Evolutionary conservation across 108 stramenopile genomes (phyloP), one percentile per base, ranked within the genome.

Genomic region (Nitzschia sp.): DNA sequence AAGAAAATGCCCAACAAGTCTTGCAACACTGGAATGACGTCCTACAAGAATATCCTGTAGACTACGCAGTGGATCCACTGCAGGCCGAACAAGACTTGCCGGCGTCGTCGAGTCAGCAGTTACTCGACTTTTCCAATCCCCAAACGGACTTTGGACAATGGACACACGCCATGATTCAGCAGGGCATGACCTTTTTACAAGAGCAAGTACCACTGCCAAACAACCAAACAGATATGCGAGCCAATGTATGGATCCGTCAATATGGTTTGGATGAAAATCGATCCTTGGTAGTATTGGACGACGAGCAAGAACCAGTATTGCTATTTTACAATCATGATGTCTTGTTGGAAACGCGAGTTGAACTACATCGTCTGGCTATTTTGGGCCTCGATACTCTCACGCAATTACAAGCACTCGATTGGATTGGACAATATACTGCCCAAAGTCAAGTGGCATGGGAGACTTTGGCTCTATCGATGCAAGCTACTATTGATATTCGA

Each of bases 381-480:
- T 32, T 72, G 9, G 90, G 90, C 23, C 56, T 92, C 38, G 90
- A 92, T 59, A 76, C 87, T 2, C 72, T 92, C n/a, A 59, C 59
- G 17, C 64, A 56, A 32, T 63, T 92, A 36, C 61, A 85, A 59
- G 64, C 85, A 19, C 64, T 85, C 45, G 59, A 59, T 36, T 60
- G 33, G 19, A 70, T 86, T 57, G 86, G 86, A 13, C 78, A 83
- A 5, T 66, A 85, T 53, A 92, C 88, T 0, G 32, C 87, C 25
- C 72, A 80, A 64, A 92, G 81, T 26, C 63, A 53, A 38, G 48
- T 92, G n/a, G 62, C 61, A 17, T 74, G 88, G 84, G 62, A 85
- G 25, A 61, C 67, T 27, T 77, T 92, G 38, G 72, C 77, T 27
- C 33, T 92, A 15, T 79, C 83, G 46, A 38, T 92, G 25, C 69